Percentiles rank a stretch among this genome's conserved stretches.
Evolutionary conservation across 2,329 filamentous ascomycete species (phyloP).

Genomic region (Calonectria hawksworthii): DNA sequence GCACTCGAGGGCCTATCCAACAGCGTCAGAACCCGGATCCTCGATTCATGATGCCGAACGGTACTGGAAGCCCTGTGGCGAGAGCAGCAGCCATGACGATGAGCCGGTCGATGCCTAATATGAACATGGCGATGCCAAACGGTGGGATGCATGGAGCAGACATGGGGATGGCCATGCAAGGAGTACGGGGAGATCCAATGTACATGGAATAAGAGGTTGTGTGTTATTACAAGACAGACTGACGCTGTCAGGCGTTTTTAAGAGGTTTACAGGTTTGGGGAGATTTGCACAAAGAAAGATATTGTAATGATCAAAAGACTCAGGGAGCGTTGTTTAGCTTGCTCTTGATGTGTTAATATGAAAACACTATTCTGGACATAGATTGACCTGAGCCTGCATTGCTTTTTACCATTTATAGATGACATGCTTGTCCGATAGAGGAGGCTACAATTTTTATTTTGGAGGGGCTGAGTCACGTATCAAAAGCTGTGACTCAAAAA

Average conservation of each 20-base stretch:
- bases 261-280: conserved; percentile 12
- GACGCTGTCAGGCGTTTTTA: neutral
- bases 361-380: conserved; percentile 34
- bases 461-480: conserved; percentile 38
- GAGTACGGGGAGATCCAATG: conserved; percentile 63
- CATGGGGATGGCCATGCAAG: conserved; percentile 61
- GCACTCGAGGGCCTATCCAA: conserved; percentile 56
- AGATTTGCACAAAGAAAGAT: conserved; percentile 28
- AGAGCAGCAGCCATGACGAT: conserved; percentile 56
- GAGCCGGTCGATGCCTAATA: conserved; percentile 62
- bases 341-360: conserved; percentile 51
- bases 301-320: conserved; percentile 50
- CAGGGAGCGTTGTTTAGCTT: conserved; percentile 39
- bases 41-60: conserved; percentile 60
- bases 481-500: conserved; percentile 36
- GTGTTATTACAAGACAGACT: conserved; percentile 2
- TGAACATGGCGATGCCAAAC: conserved; percentile 58
- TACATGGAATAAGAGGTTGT: conserved; percentile 62
- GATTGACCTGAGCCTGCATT: neutral
- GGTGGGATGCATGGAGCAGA: conserved; percentile 58
- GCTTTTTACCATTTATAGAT: neutral
- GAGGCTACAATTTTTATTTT: neutral
- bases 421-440: neutral
- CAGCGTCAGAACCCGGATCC: conserved; percentile 51
- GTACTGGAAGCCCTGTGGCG: conserved; percentile 52